These are phyloP conservation scores for Bretschneidera sinensis DNA, from an alignment of 345 rosid species.

Conservation along the genomic window DNA sequence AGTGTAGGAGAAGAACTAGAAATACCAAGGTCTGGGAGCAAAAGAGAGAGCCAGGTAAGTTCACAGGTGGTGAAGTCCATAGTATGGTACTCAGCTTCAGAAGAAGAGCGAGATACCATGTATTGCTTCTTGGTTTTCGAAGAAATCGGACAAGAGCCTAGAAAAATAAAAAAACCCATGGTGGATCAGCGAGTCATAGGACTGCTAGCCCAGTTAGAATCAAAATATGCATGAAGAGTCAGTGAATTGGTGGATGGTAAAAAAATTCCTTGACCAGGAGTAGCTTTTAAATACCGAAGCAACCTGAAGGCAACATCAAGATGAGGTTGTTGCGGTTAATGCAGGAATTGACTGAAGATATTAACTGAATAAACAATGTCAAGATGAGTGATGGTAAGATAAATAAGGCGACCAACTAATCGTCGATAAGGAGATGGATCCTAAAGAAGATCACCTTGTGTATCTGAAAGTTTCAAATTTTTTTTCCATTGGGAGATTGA, in stretches of 20 bases:
- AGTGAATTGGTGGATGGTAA: neutral
- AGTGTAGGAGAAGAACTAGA: too few species aligned
- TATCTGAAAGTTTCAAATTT: too few species aligned
- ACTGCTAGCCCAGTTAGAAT: conserved; percentile 1
- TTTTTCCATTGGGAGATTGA: neutral
- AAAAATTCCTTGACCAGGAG: neutral
- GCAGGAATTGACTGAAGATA: conserved; percentile 9
- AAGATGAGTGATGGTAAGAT: neutral
- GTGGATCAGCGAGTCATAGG: neutral
- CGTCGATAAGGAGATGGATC: neutral
- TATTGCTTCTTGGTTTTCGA: conserved; percentile 5
- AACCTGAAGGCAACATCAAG: neutral
- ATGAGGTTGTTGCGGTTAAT: neutral
- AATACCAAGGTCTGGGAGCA: too few species aligned
- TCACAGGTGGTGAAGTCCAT: conserved; percentile 7
- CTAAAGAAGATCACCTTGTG: neutral
- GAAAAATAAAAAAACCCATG: neutral
- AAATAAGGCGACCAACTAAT: neutral
- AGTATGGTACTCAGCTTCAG: neutral
- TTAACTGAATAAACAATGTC: neutral
- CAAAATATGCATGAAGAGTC: neutral
- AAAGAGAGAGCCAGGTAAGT: conserved; percentile 8
- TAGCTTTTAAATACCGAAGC: neutral
- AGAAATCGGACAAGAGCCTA: neutral
- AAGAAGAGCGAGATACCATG: neutral